Evolutionary conservation across 2,329 filamentous ascomycete species (phyloP).

Genomic region (Neonectria neomacrospora): DNA sequence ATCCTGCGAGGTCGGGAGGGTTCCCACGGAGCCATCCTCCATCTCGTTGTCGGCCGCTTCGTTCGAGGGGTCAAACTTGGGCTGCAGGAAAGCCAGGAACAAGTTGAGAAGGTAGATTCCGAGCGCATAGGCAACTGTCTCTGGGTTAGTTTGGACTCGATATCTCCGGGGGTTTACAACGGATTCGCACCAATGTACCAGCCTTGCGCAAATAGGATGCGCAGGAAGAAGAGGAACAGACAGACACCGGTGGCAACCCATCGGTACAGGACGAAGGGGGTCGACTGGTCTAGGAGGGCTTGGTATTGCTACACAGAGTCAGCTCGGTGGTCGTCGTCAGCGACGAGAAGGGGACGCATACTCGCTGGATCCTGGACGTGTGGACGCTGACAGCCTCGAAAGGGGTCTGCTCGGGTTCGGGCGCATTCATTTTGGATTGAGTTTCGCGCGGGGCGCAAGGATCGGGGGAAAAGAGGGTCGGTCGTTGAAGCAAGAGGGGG

Average conservation of each 20-base stretch:
- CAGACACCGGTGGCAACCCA: slow-evolving; percentile 85
- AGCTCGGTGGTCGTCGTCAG: slow-evolving; percentile 23
- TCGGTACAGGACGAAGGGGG: slow-evolving; percentile 88
- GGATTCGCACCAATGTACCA: slow-evolving; percentile 89
- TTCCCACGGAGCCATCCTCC: slow-evolving; percentile 87
- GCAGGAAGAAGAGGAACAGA: slow-evolving; percentile 84
- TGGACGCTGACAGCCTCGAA: slow-evolving; percentile 91
- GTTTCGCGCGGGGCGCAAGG: slow-evolving; percentile 22
- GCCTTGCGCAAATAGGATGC: slow-evolving; percentile 92
- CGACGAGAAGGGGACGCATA: slow-evolving; percentile 54
- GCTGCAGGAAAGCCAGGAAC: slow-evolving; percentile 97
- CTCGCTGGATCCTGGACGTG: slow-evolving; percentile 78
- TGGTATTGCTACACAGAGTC: slow-evolving; percentile 80
- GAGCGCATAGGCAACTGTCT: slow-evolving; percentile 90
- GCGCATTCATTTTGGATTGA: slow-evolving; percentile 76
- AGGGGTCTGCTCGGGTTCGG: slow-evolving; percentile 89
- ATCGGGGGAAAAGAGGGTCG: slow-evolving; percentile 4
- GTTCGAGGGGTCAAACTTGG: slow-evolving; percentile 98
- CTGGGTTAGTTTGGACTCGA: slow-evolving; percentile 21
- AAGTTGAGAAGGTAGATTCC: slow-evolving; percentile 99
- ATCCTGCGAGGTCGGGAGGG: slow-evolving; percentile 92
- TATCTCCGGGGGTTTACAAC: neutral
- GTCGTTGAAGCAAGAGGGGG: neutral
- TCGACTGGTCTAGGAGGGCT: slow-evolving; percentile 91
- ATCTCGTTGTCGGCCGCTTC: slow-evolving; percentile 92